phyloP scores from a whole-genome alignment of 225 moss, liverwort and hornwort species.

The Climacium dendroides region DNA sequence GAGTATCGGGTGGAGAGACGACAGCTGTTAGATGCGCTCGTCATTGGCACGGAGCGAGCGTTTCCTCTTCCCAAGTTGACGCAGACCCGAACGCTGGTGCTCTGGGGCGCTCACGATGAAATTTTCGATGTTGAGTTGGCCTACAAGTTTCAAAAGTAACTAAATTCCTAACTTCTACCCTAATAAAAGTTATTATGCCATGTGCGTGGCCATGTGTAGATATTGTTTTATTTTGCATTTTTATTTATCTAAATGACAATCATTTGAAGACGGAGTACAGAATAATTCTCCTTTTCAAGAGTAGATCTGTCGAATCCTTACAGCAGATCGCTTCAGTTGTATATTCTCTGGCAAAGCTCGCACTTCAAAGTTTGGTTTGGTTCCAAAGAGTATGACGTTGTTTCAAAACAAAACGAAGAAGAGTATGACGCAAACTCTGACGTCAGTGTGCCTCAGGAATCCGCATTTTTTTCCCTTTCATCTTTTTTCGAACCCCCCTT shows the following conservation, averaged over 20 bases:
- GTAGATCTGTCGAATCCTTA: background rate
- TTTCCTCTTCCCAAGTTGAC: slow-evolving; percentile 29
- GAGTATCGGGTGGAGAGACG: slow-evolving; percentile 25
- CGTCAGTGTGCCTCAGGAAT: background rate
- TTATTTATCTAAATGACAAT: background rate
- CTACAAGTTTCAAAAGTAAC: slow-evolving; percentile 29
- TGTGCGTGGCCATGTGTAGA: background rate
- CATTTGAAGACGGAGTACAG: background rate
- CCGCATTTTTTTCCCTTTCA: too few species aligned
- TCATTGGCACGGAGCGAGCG: slow-evolving; percentile 28
- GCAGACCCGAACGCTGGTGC: slow-evolving; percentile 19
- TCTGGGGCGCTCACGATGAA: slow-evolving; percentile 39
- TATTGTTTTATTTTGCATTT: background rate
- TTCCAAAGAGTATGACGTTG: background rate
- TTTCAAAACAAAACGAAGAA: too few species aligned
- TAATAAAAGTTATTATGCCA: too few species aligned
- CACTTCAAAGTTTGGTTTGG: background rate
- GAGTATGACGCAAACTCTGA: background rate
- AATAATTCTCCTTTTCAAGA: background rate
- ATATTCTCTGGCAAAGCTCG: background rate
- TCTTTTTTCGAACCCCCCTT: too few species aligned
- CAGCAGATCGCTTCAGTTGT: background rate
- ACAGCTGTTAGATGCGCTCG: slow-evolving; percentile 29
- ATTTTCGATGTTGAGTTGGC: slow-evolving; percentile 26
- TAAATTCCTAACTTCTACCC: background rate